These are phyloP conservation scores for Misopates orontium DNA, from an alignment of 257 asterid species.

Conservation along the genomic window DNA sequence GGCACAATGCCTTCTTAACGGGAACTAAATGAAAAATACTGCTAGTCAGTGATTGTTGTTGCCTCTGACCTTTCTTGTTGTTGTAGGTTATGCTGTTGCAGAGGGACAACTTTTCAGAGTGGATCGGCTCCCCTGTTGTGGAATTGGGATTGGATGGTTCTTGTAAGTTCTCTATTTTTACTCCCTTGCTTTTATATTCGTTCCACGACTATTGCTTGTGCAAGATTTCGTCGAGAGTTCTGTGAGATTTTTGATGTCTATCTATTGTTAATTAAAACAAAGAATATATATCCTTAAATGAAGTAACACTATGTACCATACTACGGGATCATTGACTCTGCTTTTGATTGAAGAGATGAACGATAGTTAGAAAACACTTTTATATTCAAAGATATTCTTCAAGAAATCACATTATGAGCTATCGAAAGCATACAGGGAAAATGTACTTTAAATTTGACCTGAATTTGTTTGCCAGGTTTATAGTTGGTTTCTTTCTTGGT, in stretches of 20 bases:
- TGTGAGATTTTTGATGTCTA: not conserved
- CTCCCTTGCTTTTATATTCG: not conserved
- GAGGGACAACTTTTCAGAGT: slow-evolving; percentile 52
- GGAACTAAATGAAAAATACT: not conserved
- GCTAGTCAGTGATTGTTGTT: not conserved
- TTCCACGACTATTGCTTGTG: not conserved
- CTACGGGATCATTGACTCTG: not conserved
- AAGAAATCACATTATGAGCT: no score
- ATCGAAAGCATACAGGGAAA: no score
- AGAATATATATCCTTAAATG: no score
- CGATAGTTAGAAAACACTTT: no score
- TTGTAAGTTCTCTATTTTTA: slow-evolving; percentile 55
- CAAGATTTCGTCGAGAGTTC: not conserved
- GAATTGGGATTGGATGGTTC: slow-evolving; percentile 89
- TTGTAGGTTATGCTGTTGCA: slow-evolving; percentile 64
- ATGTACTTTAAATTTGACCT: no score
- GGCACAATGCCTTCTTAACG: not conserved
- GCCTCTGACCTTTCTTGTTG: slow-evolving; percentile 9
- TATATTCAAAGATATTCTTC: no score
- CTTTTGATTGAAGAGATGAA: not conserved
- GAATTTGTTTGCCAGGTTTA: slow-evolving; percentile 69
- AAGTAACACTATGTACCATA: no score
- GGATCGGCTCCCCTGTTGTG: slow-evolving; percentile 90
- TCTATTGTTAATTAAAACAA: slow-evolving; percentile 1
- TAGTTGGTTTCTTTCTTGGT: slow-evolving; percentile 78